Evolutionary conservation across 2,329 filamentous ascomycete genomes (phyloP).

Genomic region (Aspergillus eucalypticola): DNA sequence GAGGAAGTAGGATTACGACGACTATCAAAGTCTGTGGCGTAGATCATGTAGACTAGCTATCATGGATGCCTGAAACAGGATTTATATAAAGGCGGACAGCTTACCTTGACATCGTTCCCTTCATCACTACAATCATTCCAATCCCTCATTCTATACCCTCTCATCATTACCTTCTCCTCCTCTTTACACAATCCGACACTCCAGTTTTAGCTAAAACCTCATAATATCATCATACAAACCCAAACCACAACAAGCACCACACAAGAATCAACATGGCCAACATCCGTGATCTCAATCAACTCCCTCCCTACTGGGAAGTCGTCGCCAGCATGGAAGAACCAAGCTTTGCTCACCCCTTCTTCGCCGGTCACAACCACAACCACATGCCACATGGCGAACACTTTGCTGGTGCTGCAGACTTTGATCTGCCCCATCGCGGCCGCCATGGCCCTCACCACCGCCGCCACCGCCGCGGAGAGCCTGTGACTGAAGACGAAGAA

Average conservation of each 20-base stretch:
- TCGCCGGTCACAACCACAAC: neutral
- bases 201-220: neutral
- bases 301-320: conserved; percentile 1
- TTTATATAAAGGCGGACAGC: conserved; percentile 2
- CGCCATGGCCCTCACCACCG: conserved; percentile 3
- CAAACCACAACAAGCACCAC: neutral
- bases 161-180: neutral
- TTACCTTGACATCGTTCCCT: neutral
- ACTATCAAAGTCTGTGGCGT: neutral
- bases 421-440: neutral
- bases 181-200: neutral
- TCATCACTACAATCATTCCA: neutral
- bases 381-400: neutral
- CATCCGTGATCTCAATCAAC: conserved; percentile 7
- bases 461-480: neutral
- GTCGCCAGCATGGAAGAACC: conserved; percentile 4
- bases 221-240: neutral
- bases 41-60: neutral
- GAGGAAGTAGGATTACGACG: neutral
- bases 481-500: conserved; percentile 2
- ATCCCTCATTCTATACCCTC: neutral
- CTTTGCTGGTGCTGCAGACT: neutral
- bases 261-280: neutral
- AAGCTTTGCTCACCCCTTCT: conserved; percentile 1
- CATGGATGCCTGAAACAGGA: neutral